These are phyloP conservation scores for Trypanosoma caninum DNA, from an alignment of 208 protist genomes.

Conservation along the genomic window DNA sequence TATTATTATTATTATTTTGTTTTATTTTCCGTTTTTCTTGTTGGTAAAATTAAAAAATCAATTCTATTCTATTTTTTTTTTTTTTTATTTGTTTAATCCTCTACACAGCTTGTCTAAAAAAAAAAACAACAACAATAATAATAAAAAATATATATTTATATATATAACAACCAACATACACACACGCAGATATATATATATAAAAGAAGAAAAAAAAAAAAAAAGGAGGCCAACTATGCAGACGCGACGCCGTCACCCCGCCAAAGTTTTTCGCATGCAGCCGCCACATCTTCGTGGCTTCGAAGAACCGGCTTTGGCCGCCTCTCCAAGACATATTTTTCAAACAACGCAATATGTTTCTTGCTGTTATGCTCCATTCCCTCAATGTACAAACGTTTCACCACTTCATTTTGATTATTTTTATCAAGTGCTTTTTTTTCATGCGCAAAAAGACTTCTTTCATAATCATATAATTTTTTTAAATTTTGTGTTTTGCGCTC, in stretches of 20 bases:
- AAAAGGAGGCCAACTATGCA: slow-evolving; percentile 5
- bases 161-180: background rate
- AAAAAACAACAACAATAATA: background rate
- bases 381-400: slow-evolving; percentile 57
- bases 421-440: slow-evolving; percentile 34
- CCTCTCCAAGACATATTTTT: slow-evolving; percentile 63
- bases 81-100: too few species aligned
- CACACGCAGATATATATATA: slow-evolving; percentile 6
- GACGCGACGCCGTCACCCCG: slow-evolving; percentile 50
- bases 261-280: slow-evolving; percentile 55
- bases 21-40: too few species aligned
- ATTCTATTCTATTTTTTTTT: too few species aligned
- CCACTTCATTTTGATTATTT: slow-evolving; percentile 36
- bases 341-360: slow-evolving; percentile 72
- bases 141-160: background rate
- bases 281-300: slow-evolving; percentile 34
- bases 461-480: slow-evolving; percentile 36
- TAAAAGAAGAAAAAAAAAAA: background rate
- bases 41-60: too few species aligned
- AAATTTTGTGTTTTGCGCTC: slow-evolving; percentile 47
- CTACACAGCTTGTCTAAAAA: background rate
- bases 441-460: slow-evolving; percentile 25
- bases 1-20: too few species aligned
- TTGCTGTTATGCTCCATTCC: slow-evolving; percentile 75
- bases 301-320: slow-evolving; percentile 23